Evolutionary conservation across 805 yeast genomes (phyloP).

Genomic region (Lachancea dasiensis): DNA sequence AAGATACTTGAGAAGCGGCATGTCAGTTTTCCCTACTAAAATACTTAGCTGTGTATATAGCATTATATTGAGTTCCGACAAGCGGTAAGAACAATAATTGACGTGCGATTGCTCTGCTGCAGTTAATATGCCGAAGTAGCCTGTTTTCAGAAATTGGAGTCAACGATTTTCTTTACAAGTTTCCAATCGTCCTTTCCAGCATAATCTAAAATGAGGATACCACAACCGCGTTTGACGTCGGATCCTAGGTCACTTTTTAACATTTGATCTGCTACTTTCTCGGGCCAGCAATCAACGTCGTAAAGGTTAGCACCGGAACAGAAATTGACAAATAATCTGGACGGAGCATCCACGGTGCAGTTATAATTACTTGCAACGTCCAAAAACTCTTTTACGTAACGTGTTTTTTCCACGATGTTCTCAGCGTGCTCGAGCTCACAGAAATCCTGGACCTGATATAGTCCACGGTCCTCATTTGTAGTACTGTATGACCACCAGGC

Average conservation of each 20-base stretch:
- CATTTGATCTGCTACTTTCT: conserved; percentile 52
- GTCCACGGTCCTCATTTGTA: conserved; percentile 57
- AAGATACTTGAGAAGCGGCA: too few relatives aligned
- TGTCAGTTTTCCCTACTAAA: too few relatives aligned
- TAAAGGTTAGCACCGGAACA: conserved; percentile 70
- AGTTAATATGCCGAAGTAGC: too few relatives aligned
- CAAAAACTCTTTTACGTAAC: conserved; percentile 51
- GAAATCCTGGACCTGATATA: conserved; percentile 64
- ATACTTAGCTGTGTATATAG: neutral
- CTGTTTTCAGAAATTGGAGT: conserved; percentile 44
- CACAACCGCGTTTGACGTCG: conserved; percentile 50
- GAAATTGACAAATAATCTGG: conserved; percentile 63
- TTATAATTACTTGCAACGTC: conserved; percentile 47
- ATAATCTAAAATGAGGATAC: conserved; percentile 63
- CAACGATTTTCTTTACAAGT: conserved; percentile 44
- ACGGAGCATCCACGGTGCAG: conserved; percentile 37
- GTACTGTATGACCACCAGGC: conserved; percentile 61
- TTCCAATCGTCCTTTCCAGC: conserved; percentile 59
- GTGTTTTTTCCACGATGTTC: conserved; percentile 52
- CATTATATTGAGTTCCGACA: too few relatives aligned
- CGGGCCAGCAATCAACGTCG: conserved; percentile 70
- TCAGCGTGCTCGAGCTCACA: conserved; percentile 51
- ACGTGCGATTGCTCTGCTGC: too few relatives aligned
- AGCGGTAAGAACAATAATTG: too few relatives aligned
- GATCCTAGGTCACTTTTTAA: conserved; percentile 39